Base-by-base conservation (phyloP, 495 filamentous ascomycete genomes). In the Penicillium antarcticum region DNA sequence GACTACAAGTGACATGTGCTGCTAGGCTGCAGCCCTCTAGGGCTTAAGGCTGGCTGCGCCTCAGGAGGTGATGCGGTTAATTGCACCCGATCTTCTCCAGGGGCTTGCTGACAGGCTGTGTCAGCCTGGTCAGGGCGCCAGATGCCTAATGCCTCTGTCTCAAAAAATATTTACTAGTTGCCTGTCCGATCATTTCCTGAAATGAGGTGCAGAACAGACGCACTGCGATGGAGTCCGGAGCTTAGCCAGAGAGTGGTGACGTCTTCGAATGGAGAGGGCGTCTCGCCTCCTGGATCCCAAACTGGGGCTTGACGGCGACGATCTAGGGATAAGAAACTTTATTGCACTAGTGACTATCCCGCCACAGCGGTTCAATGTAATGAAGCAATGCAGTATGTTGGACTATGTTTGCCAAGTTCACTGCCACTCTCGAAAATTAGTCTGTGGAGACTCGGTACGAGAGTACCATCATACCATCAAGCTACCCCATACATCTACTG, bases 21-120 rank as follows among this genome's bases (percentile, higher is more conserved):
- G 33, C 34, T 53, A 58, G 57, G 53, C 70, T 68, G 65, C 64
- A 69, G 69, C 71, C 68, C 57, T 50, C 65, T 66, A 73, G 57
- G 68, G 69, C 65, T 72, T 65, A 68, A 67, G 67, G 62, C 69
- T 64, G 52, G 48, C 43, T 50, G 49, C 48, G 46, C 41, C 48
- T 44, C 40, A 44, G 39, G 36, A 29, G 26, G 37, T 36, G 29
- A 50, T 42, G 24, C 24, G 29, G 26, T 29, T 29, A 29, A 29
- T 29, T 29, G 13, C 33, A 46, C 14, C 42, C 14, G 31, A 31
- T 8, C 34, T 48, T 18, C 18, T 38, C 1, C 11, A 34, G 11
- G 12, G 26, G 26, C 2, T 31, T 31, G 35, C 35, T 37, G 24
- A 32, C 45, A 38, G 33, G 31, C 31, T 33, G 14, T 35, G 4